Conservation (phyloP, 371 early-diverging fungal species). For the Syncephalastrum sp. region DNA sequence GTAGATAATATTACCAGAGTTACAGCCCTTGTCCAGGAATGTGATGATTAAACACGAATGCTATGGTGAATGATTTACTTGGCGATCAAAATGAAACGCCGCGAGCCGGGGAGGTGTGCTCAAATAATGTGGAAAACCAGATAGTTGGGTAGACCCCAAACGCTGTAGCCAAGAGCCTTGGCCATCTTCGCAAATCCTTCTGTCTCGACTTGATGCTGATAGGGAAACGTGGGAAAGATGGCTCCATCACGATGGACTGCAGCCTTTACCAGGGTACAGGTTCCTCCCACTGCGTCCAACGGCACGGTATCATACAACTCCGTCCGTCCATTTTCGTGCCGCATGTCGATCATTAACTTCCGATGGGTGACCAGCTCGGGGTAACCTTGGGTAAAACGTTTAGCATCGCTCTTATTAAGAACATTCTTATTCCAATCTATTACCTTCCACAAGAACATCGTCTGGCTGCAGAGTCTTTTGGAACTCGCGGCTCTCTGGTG, state of each 20-base stretch:
- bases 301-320: constrained; percentile 33
- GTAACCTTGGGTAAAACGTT: constrained; percentile 30
- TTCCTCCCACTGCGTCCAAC: constrained; percentile 68
- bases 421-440: neutral
- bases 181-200: constrained; percentile 80
- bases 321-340: constrained; percentile 22
- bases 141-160: constrained; percentile 51
- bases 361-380: constrained; percentile 41
- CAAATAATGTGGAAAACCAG: constrained; percentile 37
- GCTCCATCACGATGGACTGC: constrained; percentile 69
- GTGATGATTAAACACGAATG: constrained; percentile 1
- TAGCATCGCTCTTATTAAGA: neutral
- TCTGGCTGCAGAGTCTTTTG: constrained; percentile 39
- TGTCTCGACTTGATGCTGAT: constrained; percentile 72
- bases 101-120: neutral
- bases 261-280: constrained; percentile 62
- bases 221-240: constrained; percentile 61
- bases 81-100: neutral
- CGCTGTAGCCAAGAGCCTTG: constrained; percentile 52
- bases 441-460: constrained; percentile 32
- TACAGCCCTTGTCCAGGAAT: neutral
- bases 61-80: neutral
- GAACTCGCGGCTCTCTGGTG: constrained; percentile 46
- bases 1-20: too few species aligned
- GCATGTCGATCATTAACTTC: constrained; percentile 47